Base-by-base conservation (phyloP, 73 alveolate species). In the Paramecium bursaria region DNA sequence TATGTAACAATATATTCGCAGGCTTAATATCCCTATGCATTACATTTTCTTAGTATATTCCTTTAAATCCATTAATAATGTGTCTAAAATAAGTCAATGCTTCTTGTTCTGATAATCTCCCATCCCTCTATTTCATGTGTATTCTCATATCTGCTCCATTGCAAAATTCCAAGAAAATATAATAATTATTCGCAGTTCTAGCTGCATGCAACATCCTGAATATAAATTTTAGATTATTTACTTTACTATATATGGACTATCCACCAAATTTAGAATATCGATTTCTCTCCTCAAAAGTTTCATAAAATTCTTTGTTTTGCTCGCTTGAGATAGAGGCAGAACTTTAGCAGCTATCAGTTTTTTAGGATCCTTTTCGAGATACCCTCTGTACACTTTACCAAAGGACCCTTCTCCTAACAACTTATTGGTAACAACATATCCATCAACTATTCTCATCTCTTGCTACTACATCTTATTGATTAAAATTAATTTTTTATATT, bases 21-120 rank as follows among this genome's bases (percentile, higher is more conserved):
- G 89, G 89, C 46, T 79, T 79, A 21, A 79, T 79, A 55, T 79
- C 89, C 39, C 89, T 52, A 79, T 79, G 89, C 26, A 79, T 79
- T 17, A 79, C 76, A 42, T 54, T 79, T 26, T 79, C 76, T 42
- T 79, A 53, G 54, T 79, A 79, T 49, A 79, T 53, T 23, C 57
- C 89, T 17, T 79, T 79, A 29, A 54, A 79, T 21, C 89, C 89
- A 39, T 79, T 49, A 22, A 61, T 30, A 23, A 79, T 79, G 46
- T 79, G 48, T 79, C 73, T 79, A 26, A 79, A 79, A 27, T 54
- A 79, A 4, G 75, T 42, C 22, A 79, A 57, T 3, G 89, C 89
- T 31, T 79, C 89, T 31, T 73, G 46, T 39, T 79, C 89, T 4
- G 89, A 73, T n/a, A 79, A 73, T 9, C 19, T 31, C 6, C 89